Evolutionary conservation across 2,329 filamentous ascomycete species (phyloP), one percentile per base, ranked within the genome.

Genomic region (Eurotiales sp.): DNA sequence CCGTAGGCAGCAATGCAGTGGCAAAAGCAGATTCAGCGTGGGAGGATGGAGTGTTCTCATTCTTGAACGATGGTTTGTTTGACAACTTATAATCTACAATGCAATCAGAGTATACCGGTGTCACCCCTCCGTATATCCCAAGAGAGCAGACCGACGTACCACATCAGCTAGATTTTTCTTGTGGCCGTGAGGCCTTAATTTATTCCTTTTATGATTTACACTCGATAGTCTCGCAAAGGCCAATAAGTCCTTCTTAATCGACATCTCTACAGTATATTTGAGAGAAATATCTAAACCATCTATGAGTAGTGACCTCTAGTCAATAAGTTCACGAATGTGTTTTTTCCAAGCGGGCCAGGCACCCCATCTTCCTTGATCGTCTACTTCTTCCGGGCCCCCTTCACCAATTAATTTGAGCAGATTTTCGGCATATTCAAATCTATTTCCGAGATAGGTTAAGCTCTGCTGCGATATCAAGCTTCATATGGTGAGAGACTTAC

Each of bases 321-420:
- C 41, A 43, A 43, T 43, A n/a, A 43, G 41, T 30, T 43, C 23
- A 19, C 41, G 25, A 43, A 43, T 43, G 8, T 12, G 22, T 12
- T 43, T 43, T 43, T 43, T 43, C 41, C 41, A 43, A 5, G 41
- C 25, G 29, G 41, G 41, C 41, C 41, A 43, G 12, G 41, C 23
- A 29, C 41, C 41, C 41, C 41, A 43, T 43, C 41, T 19, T 27
- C 41, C 41, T 27, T 43, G n/a, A 19, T 29, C 23, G n/a, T 43
- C 41, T 4, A 43, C 25, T 30, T 43, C 41, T 29, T 43, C 41
- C 2, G 41, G 25, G 1, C 41, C 41, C 30, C 41, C 41, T 43
- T 43, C 41, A 8, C 41, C 41, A 12, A 43, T 43, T 29, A 43
- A 19, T 30, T 29, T 11, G n/a, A 43, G 41, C 17, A 43, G 41